These are phyloP conservation scores for Cairneyella variabilis DNA, from an alignment of 495 filamentous ascomycete genomes.

Conservation along the genomic window DNA sequence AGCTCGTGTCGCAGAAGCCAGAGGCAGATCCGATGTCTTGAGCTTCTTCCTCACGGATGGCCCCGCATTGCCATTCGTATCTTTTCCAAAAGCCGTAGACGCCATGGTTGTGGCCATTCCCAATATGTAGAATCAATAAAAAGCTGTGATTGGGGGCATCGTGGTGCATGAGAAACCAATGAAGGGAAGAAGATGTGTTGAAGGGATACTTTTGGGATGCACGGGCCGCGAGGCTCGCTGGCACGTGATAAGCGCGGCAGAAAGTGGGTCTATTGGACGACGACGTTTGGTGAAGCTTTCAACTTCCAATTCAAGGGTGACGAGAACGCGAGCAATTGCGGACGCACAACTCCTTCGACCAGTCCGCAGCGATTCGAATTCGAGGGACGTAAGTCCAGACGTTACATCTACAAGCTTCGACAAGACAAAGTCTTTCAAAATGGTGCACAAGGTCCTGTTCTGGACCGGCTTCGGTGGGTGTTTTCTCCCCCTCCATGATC, in stretches of 20 bases:
- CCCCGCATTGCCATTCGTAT: neutral
- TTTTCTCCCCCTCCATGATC: conserved; percentile 8
- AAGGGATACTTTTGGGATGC: too few relatives aligned
- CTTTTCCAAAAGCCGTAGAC: conserved; percentile 18
- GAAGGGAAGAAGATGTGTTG: too few relatives aligned
- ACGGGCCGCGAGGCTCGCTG: too few relatives aligned
- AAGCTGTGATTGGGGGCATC: conserved; percentile 2
- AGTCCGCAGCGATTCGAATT: conserved; percentile 3
- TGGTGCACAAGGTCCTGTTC: conserved; percentile 79
- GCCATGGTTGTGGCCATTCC: conserved; percentile 19
- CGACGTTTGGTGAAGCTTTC: too few relatives aligned
- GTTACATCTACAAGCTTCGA: neutral
- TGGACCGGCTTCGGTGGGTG: conserved; percentile 93
- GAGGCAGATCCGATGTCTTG: conserved; percentile 79
- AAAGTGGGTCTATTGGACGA: too few relatives aligned
- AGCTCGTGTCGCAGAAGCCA: conserved; percentile 64
- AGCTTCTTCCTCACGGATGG: conserved; percentile 48
- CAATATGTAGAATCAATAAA: neutral
- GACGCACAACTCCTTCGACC: neutral
- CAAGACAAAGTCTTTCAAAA: conserved; percentile 26
- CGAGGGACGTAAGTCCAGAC: neutral
- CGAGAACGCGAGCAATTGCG: conserved; percentile 17
- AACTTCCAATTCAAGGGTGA: neutral
- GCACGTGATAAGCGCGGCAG: too few relatives aligned
- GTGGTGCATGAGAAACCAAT: too few relatives aligned